These are phyloP conservation scores for Aspergillus fumigatiaffinis DNA, from an alignment of 2,329 filamentous ascomycete genomes.

Conservation along the genomic window DNA sequence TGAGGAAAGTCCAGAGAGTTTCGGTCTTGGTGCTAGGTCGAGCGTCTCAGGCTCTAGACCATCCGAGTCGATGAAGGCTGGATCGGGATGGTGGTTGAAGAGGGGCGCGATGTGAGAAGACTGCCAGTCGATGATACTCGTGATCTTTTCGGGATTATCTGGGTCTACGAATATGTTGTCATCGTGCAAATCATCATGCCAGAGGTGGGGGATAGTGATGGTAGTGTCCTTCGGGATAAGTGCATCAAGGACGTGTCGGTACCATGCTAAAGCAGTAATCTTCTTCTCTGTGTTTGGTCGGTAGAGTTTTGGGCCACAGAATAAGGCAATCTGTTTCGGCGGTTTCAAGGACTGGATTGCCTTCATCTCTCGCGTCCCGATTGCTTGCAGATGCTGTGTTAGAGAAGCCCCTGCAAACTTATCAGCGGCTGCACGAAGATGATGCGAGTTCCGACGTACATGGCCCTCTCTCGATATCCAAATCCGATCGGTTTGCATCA, in stretches of 20 bases:
- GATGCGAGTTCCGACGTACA: constrained; percentile 18
- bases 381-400: constrained; percentile 22
- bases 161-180: constrained; percentile 33
- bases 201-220: constrained; percentile 21
- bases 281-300: constrained; percentile 21
- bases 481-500: constrained; percentile 20
- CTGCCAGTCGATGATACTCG: constrained; percentile 32
- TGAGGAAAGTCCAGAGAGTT: constrained; percentile 20
- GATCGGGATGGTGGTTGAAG: constrained; percentile 24
- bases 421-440: constrained; percentile 13
- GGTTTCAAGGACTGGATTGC: constrained; percentile 19
- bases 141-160: constrained; percentile 20
- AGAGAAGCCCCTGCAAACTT: constrained; percentile 20
- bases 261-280: constrained; percentile 19
- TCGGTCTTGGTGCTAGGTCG: constrained; percentile 18
- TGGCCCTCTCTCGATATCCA: constrained; percentile 24
- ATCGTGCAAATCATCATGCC: constrained; percentile 28
- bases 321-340: constrained; percentile 24
- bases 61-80: constrained; percentile 25
- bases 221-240: constrained; percentile 22
- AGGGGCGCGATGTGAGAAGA: constrained; percentile 26
- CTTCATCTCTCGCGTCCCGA: constrained; percentile 21
- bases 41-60: constrained; percentile 26
- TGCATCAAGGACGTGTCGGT: constrained; percentile 19
- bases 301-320: constrained; percentile 28